A percentile compares a stretch with the other conserved stretches of the same genome.
These are phyloP conservation scores for Schizochytrium sp. DNA, from an alignment of 108 stramenopile genomes.

Conservation along the genomic window DNA sequence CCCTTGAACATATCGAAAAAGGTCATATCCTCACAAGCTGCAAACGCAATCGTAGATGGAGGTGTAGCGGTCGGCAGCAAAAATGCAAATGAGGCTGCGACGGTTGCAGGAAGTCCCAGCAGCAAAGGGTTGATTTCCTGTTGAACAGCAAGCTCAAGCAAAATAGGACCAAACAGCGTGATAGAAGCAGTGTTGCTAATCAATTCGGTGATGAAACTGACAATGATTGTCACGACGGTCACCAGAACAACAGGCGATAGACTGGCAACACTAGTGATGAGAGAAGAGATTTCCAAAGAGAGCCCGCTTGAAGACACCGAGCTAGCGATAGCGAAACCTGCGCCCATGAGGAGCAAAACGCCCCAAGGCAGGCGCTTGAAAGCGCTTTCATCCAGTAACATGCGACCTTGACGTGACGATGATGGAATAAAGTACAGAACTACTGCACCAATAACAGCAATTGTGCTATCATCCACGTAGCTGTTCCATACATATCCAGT, in stretches of 20 bases:
- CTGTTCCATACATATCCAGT: neutral
- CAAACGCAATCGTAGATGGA: neutral
- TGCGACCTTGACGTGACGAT: neutral
- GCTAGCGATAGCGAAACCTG: slow-evolving; percentile 14
- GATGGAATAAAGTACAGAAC: neutral
- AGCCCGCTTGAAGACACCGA: slow-evolving; percentile 3
- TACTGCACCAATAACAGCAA: neutral
- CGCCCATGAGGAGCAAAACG: neutral
- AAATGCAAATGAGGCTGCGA: neutral
- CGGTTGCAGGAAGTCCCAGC: neutral
- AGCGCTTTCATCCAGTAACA: slow-evolving; percentile 8
- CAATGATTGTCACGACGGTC: neutral
- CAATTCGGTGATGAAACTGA: neutral
- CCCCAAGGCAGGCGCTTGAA: slow-evolving; percentile 10
- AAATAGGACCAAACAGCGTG: slow-evolving; percentile 1
- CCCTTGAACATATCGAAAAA: slow-evolving; percentile 11
- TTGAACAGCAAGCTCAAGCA: slow-evolving; percentile 18
- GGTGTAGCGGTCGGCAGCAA: slow-evolving; percentile 14
- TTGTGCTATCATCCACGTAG: neutral
- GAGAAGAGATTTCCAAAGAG: neutral
- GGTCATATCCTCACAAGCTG: neutral
- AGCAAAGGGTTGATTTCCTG: neutral
- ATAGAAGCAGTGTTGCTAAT: slow-evolving; percentile 18
- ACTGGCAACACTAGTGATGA: neutral
- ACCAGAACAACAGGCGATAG: slow-evolving; percentile 8